Evolutionary conservation across 768 basidiomycete species (phyloP), one percentile per base, ranked within the genome.

Genomic region (Leccinellum luteum): DNA sequence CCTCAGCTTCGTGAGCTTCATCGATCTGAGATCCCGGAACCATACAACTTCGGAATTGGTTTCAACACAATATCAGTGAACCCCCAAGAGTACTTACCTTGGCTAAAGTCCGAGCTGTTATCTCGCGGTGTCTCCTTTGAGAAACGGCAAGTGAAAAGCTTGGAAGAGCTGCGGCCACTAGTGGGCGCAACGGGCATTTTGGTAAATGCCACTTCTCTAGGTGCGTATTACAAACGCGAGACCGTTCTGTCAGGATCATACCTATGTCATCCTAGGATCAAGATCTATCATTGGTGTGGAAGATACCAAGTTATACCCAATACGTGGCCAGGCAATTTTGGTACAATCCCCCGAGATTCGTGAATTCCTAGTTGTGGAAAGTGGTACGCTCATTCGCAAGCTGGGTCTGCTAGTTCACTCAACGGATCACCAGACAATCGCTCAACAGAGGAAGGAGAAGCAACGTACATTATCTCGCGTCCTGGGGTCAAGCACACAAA

Each of bases 321-420:
- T 94, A 60, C 79, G 92, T 45, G 94, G 94, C 8, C 94, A 96
- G 73, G 87, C 90, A 0, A 85, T 94, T 9, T 69, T 94, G 17
- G 77, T 95, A 21, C 72, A 82, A 38, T 89, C 90, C 3, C 87
- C 90, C 0, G 79, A 81, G 74, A 75, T 91, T 47, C 52, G 74
- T 45, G 75, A 77, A 55, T 74, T 64, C 53, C 34, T 76, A 28
- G 48, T 52, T 63, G 63, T 57, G 27, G 47, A 65, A 10, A 30
- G 51, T 12, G 69, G 76, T 74, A 48, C 54, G 72, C 59, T 45
- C 10, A 3, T 34, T 45, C 19, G 35, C 15, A 21, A 30, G 47
- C 17, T 27, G 10, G 9, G 10, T 7, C 8, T 32, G 13, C 17
- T 28, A n/a, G 17, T 23, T 30, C 25, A 41, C 21, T 50, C 21